phyloP scores from a whole-genome alignment of 2,329 filamentous ascomycete genomes.

The Trichoderma semiorbis region DNA sequence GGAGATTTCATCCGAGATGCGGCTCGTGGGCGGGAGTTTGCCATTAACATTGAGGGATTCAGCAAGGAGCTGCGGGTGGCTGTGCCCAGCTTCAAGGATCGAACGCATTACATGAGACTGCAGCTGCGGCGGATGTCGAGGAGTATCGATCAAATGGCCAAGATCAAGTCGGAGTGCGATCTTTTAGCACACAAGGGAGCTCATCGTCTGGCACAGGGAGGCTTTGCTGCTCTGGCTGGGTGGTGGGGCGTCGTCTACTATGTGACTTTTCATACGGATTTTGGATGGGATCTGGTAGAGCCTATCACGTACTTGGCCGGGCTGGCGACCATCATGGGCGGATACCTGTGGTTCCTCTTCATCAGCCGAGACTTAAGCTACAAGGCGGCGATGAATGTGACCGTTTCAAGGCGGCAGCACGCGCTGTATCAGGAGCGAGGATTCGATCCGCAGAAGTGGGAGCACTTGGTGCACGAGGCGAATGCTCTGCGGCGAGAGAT shows the following conservation, averaged over 20 bases:
- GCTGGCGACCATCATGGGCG: conserved; percentile 80
- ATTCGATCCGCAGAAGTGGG: conserved; percentile 76
- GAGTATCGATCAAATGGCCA: conserved; percentile 65
- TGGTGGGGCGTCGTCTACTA: conserved; percentile 86
- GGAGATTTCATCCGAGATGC: conserved; percentile 93
- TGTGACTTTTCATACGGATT: conserved; percentile 66
- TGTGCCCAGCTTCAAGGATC: conserved; percentile 82
- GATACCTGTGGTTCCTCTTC: conserved; percentile 91
- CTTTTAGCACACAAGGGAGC: conserved; percentile 70
- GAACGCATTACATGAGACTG: conserved; percentile 84
- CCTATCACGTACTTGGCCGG: conserved; percentile 86
- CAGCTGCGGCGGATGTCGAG: conserved; percentile 68
- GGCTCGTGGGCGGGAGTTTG: conserved; percentile 78
- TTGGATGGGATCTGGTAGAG: conserved; percentile 89
- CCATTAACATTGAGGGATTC: conserved; percentile 73
- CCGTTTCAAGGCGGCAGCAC: conserved; percentile 73
- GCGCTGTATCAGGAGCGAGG: conserved; percentile 72
- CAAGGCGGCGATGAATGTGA: conserved; percentile 81
- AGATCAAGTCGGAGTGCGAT: conserved; percentile 80
- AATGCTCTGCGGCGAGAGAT: conserved; percentile 77
- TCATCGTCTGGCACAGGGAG: conserved; percentile 74
- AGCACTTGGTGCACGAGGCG: conserved; percentile 72
- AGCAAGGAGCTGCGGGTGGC: conserved; percentile 65
- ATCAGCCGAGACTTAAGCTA: conserved; percentile 89
- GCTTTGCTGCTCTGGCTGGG: conserved; percentile 66